Percentiles rank a stretch among this genome's conserved stretches.
Conservation (phyloP, 257 asterid genomes). For the Agastache rugosa region DNA sequence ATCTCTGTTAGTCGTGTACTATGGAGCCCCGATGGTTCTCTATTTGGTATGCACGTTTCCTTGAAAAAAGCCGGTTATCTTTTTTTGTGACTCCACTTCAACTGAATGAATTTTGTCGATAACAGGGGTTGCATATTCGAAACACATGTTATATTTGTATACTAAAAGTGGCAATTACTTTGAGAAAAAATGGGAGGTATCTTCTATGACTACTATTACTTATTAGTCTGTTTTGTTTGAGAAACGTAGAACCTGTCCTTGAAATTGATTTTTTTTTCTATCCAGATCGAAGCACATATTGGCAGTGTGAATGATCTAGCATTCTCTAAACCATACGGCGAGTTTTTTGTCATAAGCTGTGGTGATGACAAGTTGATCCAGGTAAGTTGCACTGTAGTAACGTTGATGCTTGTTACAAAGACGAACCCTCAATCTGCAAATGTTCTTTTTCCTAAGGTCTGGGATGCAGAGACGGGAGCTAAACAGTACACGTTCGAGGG, state of each 20-base stretch:
- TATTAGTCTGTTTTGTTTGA: background rate
- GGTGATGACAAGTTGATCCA: conserved; percentile 78
- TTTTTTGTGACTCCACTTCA: background rate
- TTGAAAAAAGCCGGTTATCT: conserved; percentile 1
- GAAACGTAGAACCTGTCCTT: conserved; percentile 1
- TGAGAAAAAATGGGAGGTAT: conserved; percentile 62
- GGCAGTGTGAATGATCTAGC: conserved; percentile 79
- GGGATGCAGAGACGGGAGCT: conserved; percentile 67
- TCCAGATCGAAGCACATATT: conserved; percentile 72
- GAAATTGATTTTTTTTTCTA: conserved; percentile 15
- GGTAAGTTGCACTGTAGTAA: conserved; percentile 39
- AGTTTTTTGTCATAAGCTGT: conserved; percentile 64
- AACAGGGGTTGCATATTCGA: conserved; percentile 71
- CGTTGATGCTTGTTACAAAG: background rate
- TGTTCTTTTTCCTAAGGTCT: conserved; percentile 52
- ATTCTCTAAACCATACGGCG: conserved; percentile 54
- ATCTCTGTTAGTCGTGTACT: conserved; percentile 55
- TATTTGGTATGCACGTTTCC: conserved; percentile 52
- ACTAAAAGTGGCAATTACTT: conserved; percentile 37
- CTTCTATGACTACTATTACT: conserved; percentile 20
- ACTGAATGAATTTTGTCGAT: conserved; percentile 11
- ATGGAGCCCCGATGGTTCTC: conserved; percentile 72
- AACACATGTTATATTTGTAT: conserved; percentile 48
- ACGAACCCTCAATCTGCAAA: conserved; percentile 23
- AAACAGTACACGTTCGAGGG: conserved; percentile 68